These are phyloP conservation scores for Arabidopsis lyrata DNA, from an alignment of 441 rosid species.

Conservation along the genomic window DNA sequence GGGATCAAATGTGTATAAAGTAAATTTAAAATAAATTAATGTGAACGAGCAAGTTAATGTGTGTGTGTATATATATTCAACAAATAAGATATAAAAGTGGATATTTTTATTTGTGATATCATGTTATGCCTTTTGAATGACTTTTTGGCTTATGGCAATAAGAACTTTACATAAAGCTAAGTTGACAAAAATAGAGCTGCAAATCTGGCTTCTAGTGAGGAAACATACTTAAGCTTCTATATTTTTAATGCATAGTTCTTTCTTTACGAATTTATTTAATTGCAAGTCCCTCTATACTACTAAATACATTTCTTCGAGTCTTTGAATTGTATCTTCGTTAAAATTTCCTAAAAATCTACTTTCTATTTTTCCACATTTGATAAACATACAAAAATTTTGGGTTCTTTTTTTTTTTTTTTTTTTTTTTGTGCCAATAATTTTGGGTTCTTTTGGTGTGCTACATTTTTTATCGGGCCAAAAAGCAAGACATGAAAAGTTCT, in stretches of 20 bases:
- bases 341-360: not conserved
- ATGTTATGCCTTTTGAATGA: conserved; percentile 23
- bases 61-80: not conserved
- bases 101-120: conserved; percentile 10
- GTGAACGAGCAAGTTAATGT: conserved; percentile 12
- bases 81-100: conserved; percentile 8
- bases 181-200: conserved; percentile 33
- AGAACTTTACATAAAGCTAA: conserved; percentile 24
- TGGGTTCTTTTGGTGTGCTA: conserved; percentile 23
- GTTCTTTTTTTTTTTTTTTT: too few relatives aligned
- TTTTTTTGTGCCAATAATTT: too few relatives aligned
- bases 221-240: conserved; percentile 32
- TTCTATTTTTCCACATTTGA: conserved; percentile 22
- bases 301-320: not conserved
- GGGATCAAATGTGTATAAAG: not conserved
- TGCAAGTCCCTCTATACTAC: conserved; percentile 14
- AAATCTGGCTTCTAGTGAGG: conserved; percentile 43
- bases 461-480: conserved; percentile 34
- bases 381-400: conserved; percentile 27
- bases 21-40: not conserved
- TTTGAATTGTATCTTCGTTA: not conserved
- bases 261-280: not conserved
- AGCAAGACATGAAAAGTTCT: conserved; percentile 38
- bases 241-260: not conserved
- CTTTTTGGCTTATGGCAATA: conserved; percentile 19